phyloP scores from a whole-genome alignment of 2,329 filamentous ascomycete species.

The Colletotrichum brevisporum region DNA sequence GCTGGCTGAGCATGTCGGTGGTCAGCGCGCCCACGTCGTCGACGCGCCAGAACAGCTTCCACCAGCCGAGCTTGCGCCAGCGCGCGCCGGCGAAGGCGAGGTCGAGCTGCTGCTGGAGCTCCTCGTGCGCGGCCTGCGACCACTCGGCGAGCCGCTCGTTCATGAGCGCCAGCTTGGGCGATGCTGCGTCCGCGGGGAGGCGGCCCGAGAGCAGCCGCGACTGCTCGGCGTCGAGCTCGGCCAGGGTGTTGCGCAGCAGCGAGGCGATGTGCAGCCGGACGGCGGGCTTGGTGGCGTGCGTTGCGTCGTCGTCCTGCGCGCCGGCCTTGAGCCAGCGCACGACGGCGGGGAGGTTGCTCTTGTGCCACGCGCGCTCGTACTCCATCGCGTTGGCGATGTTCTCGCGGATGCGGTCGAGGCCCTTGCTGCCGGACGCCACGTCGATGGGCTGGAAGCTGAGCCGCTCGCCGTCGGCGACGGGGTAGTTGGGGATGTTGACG shows the following conservation, averaged over 20 bases:
- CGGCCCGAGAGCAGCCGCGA: slow-evolving; percentile 52
- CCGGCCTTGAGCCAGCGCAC: slow-evolving; percentile 75
- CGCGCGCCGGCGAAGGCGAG: slow-evolving; percentile 80
- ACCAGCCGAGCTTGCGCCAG: slow-evolving; percentile 90
- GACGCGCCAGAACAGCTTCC: slow-evolving; percentile 95
- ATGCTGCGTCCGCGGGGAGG: slow-evolving; percentile 48
- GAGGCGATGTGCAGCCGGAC: slow-evolving; percentile 78
- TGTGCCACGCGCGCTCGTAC: slow-evolving; percentile 82
- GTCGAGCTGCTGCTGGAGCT: slow-evolving; percentile 85
- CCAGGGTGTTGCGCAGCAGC: slow-evolving; percentile 69
- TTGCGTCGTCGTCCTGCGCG: slow-evolving; percentile 53
- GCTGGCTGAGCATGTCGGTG: slow-evolving; percentile 80
- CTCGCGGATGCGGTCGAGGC: slow-evolving; percentile 76
- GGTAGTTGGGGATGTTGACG: slow-evolving; percentile 68
- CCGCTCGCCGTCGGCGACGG: slow-evolving; percentile 50
- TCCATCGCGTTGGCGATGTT: slow-evolving; percentile 78
- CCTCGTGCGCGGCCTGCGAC: slow-evolving; percentile 85
- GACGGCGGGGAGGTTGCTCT: slow-evolving; percentile 77
- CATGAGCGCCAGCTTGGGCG: slow-evolving; percentile 64
- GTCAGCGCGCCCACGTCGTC: slow-evolving; percentile 91
- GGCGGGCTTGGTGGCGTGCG: slow-evolving; percentile 71
- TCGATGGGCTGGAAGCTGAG: slow-evolving; percentile 73
- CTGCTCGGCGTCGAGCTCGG: slow-evolving; percentile 66
- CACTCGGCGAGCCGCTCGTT: slow-evolving; percentile 75
- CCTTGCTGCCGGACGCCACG: slow-evolving; percentile 71